A percentile compares a stretch with the other conserved stretches of the same genome.
Conservation (phyloP, 2,329 filamentous ascomycete genomes). For the Fusarium nematophilum region DNA sequence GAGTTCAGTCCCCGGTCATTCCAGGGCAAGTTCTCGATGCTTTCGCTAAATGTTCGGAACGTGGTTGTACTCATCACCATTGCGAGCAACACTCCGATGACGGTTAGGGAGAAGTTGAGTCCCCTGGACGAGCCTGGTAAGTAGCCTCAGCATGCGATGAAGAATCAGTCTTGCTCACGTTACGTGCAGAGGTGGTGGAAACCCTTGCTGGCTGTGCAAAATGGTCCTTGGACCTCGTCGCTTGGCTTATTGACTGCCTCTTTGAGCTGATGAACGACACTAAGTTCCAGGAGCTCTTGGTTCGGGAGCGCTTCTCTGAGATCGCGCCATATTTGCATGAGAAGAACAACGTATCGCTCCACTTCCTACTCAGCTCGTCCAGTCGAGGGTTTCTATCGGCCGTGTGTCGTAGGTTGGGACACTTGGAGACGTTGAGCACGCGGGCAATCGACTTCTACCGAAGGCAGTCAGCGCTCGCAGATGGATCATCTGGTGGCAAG, state of each 20-base stretch:
- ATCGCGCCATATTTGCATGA: constrained; percentile 63
- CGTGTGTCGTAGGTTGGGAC: constrained; percentile 71
- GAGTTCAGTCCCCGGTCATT: constrained; percentile 71
- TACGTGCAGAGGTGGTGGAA: constrained; percentile 72
- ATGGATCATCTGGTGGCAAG: constrained; percentile 52
- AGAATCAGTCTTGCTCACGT: constrained; percentile 10
- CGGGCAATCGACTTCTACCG: constrained; percentile 65
- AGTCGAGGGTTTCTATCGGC: constrained; percentile 79
- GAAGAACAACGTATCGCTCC: constrained; percentile 68
- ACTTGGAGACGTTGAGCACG: constrained; percentile 63
- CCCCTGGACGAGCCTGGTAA: constrained; percentile 70
- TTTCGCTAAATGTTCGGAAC: constrained; percentile 80
- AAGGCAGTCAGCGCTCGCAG: constrained; percentile 54
- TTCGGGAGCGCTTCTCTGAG: constrained; percentile 59
- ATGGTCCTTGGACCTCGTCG: constrained; percentile 80
- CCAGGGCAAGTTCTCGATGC: constrained; percentile 78
- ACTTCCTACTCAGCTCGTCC: constrained; percentile 77
- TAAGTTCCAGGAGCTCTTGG: constrained; percentile 63
- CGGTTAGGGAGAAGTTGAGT: constrained; percentile 65
- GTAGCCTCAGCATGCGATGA: constrained; percentile 14
- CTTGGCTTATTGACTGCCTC: constrained; percentile 70
- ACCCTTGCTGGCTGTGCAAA: constrained; percentile 79
- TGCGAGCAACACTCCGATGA: constrained; percentile 66
- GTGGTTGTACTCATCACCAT: constrained; percentile 74
- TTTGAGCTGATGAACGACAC: constrained; percentile 66